phyloP scores from a whole-genome alignment of 1,284 basidiomycete genomes.

The Irpex lacteus region DNA sequence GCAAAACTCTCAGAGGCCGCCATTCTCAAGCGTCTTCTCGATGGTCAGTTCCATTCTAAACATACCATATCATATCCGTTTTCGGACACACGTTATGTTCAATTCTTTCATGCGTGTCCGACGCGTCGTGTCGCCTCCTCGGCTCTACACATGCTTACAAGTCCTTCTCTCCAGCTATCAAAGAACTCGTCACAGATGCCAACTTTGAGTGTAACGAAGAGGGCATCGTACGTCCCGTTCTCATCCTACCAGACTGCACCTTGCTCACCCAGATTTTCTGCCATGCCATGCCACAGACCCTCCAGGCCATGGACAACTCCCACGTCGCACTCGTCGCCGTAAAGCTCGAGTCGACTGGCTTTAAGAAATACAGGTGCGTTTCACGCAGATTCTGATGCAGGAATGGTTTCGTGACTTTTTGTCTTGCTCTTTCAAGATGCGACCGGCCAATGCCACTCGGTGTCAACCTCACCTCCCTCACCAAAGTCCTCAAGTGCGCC shows the following conservation, averaged over 20 bases:
- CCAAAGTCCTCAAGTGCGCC: slow-evolving; percentile 96
- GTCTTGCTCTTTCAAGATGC: slow-evolving; percentile 29
- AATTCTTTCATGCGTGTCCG: neutral
- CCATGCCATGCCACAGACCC: slow-evolving; percentile 36
- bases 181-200: slow-evolving; percentile 96
- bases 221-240: slow-evolving; percentile 62
- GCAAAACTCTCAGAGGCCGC: slow-evolving; percentile 83
- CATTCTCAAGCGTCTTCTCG: slow-evolving; percentile 83
- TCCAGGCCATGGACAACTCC: slow-evolving; percentile 99
- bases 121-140: neutral
- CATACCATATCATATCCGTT: neutral
- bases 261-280: neutral
- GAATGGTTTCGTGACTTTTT: too few relatives aligned
- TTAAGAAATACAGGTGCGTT: slow-evolving; percentile 73
- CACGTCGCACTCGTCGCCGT: slow-evolving; percentile 96
- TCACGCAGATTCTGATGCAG: neutral
- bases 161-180: slow-evolving; percentile 67
- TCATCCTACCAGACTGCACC: neutral
- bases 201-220: slow-evolving; percentile 99
- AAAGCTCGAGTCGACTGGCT: slow-evolving; percentile 73
- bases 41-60: slow-evolving; percentile 51
- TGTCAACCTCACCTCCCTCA: slow-evolving; percentile 86
- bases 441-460: slow-evolving; percentile 95
- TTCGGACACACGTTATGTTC: neutral
- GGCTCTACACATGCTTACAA: neutral